These are phyloP conservation scores for Dactylellina leptospora DNA, from an alignment of 2,329 filamentous ascomycete genomes.

Conservation along the genomic window DNA sequence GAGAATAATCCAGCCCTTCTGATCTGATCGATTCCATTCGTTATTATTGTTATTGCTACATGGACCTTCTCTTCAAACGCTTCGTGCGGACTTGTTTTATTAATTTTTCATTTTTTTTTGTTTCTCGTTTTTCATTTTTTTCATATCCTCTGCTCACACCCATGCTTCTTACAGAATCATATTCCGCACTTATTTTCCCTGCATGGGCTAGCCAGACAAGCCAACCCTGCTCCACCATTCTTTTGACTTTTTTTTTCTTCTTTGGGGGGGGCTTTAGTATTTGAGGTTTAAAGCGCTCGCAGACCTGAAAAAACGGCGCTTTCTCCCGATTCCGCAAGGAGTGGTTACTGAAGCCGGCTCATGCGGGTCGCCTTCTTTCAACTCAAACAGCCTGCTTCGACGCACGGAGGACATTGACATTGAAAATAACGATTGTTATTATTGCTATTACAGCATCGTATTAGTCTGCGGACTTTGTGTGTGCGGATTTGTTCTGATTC, in stretches of 20 bases:
- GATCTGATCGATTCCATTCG: not conserved
- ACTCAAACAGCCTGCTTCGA: conserved; percentile 42
- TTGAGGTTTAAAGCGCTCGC: conserved; percentile 49
- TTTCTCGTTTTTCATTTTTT: conserved; percentile 33
- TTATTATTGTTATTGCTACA: conserved; percentile 9
- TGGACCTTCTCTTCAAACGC: conserved; percentile 39
- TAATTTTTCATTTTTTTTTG: too few species aligned
- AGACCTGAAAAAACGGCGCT: conserved; percentile 53
- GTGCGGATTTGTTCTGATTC: conserved; percentile 4
- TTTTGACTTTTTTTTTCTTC: conserved; percentile 39
- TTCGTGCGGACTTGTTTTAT: conserved; percentile 34
- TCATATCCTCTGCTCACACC: conserved; percentile 26
- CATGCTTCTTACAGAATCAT: conserved; percentile 22
- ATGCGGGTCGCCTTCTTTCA: conserved; percentile 53
- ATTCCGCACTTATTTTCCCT: conserved; percentile 40
- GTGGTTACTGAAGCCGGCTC: conserved; percentile 52
- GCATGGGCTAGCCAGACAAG: conserved; percentile 50
- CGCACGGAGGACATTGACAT: conserved; percentile 11
- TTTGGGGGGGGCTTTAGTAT: conserved; percentile 12
- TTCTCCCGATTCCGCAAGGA: conserved; percentile 54
- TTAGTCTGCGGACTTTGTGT: conserved; percentile 18
- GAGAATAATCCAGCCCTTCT: conserved; percentile 11
- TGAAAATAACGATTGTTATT: not conserved
- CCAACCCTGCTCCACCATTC: conserved; percentile 50
- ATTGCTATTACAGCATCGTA: conserved; percentile 21